Base-by-base conservation (phyloP, 768 basidiomycete genomes). In the Psilocybe azurescens region DNA sequence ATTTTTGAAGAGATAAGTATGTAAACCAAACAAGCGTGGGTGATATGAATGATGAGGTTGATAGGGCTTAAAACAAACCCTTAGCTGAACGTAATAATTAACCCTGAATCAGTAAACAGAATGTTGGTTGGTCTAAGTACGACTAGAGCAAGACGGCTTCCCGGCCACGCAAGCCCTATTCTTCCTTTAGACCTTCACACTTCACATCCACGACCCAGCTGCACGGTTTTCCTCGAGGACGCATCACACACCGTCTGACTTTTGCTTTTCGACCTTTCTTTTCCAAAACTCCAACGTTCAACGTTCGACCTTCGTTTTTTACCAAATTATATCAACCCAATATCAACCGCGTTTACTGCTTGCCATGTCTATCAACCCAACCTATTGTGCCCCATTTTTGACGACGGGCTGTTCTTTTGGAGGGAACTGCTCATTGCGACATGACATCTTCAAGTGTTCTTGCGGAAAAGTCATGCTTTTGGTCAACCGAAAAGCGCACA, bases 381-480 rank as follows among this genome's bases (percentile, higher is more conserved):
- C 32, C 0, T 75, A 67, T 51, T 79, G 77, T 56, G 61, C 67
- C 44, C 65, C 63, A 29, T 74, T 67, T 39, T 56, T 74, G 6
- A 68, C 67, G 46, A 65, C 58, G 0, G 70, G 69, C 3, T 80
- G 78, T 56, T 58, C 56, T 1, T 67, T 62, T 44, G 75, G 77
- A 14, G 39, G 66, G 18, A 50, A 62, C n/a, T 79, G 78, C 65
- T 67, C 64, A 1, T 56, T 72, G 56, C 67, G 74, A 33, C 79
- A 80, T 60, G 77, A 80, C 60, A 75, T 77, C 39, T 69, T 71
- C 49, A 70, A 71, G 49, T 80, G 79, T 59, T 64, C 72, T 11
- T 79, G 79, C 55, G 79, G 77, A 20, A 61, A 70, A 11, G 72
- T 77, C 6, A 53, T 79, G 14, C 68, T 68, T 9, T 46, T 56